Base-by-base conservation (phyloP, 331 rosid species). In the Rhamnella rubrinervis region DNA sequence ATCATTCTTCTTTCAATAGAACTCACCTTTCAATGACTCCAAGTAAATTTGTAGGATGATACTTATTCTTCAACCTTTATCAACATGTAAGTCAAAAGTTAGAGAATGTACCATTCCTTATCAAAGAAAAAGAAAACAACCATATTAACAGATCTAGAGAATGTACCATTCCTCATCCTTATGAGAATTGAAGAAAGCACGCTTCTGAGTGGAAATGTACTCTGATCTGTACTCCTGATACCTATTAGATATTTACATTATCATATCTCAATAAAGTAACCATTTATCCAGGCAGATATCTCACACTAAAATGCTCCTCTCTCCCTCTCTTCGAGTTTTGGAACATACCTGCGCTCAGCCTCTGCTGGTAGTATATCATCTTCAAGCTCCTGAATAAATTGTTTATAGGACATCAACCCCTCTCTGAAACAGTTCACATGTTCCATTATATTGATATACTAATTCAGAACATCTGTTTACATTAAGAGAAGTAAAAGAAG, bases 371-470 rank as follows among this genome's bases (percentile, higher is more conserved):
- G 75, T 71, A 89, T 70, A 81, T 89, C 96, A 81, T 89, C 96
- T 82, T 89, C 96, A 73, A 89, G 92, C 82, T 89, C 96, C 85
- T 84, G 92, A 75, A 89, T 89, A 85, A 89, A 89, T 72, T 86
- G 92, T 62, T 89, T 89, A 63, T 89, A 89, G 20, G 92, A 85
- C 96, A 89, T 86, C 87, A 89, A 81, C 28, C 96, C 96, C 77
- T 85, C 96, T 71, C 96, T 89, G 81, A 35, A 77, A 78, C 58
- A 44, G 35, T 31, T 3, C 5, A 31, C 35, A 31, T 31, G 35
- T 31, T 26, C 35, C 35, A 31, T 31, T 31, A 31, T 31, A 44
- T 44, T 44, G 49, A 44, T 11, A 44, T 44, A 44, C 16, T 10
- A 44, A 7, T 44, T 14, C 49, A 31, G 35, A 31, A 31, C 11